Conservation (phyloP, 192 early-diverging fungal species). For the Gamsiella multidivaricata region DNA sequence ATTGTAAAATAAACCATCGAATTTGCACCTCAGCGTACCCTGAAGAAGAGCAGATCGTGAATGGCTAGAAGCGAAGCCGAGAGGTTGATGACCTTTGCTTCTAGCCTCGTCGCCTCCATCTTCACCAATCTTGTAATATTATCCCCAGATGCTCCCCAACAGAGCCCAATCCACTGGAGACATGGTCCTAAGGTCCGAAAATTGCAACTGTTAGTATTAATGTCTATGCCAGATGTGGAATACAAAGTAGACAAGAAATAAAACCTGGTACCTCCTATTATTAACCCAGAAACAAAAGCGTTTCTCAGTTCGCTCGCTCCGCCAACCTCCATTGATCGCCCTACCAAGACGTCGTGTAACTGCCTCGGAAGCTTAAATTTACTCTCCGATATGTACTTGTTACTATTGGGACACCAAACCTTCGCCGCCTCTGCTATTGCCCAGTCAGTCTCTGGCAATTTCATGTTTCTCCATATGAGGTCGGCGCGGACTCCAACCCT, state of each 20-base stretch:
- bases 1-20: conserved; percentile 15
- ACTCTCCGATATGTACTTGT: conserved; percentile 35
- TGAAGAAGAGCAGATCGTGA: background rate
- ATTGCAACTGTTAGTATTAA: conserved; percentile 6
- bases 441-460: conserved; percentile 28
- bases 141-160: conserved; percentile 22
- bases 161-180: conserved; percentile 24
- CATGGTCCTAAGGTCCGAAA: conserved; percentile 12
- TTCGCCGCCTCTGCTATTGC: conserved; percentile 22
- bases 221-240: no score
- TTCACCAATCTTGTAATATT: conserved; percentile 32
- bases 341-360: conserved; percentile 19
- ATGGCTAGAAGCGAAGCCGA: background rate
- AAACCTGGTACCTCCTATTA: conserved; percentile 19
- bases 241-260: background rate
- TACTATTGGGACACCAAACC: conserved; percentile 26
- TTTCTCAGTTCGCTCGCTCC: conserved; percentile 16
- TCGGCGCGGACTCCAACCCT: conserved; percentile 19
- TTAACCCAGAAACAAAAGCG: conserved; percentile 17
- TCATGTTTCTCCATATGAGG: conserved; percentile 24
- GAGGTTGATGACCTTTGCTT: background rate
- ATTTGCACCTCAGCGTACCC: conserved; percentile 7
- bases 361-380: conserved; percentile 25
- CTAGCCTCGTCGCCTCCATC: conserved; percentile 6
- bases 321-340: conserved; percentile 27